These are phyloP conservation scores for Ceratonia siliqua DNA, from an alignment of 306 rosid genomes.

Conservation along the genomic window DNA sequence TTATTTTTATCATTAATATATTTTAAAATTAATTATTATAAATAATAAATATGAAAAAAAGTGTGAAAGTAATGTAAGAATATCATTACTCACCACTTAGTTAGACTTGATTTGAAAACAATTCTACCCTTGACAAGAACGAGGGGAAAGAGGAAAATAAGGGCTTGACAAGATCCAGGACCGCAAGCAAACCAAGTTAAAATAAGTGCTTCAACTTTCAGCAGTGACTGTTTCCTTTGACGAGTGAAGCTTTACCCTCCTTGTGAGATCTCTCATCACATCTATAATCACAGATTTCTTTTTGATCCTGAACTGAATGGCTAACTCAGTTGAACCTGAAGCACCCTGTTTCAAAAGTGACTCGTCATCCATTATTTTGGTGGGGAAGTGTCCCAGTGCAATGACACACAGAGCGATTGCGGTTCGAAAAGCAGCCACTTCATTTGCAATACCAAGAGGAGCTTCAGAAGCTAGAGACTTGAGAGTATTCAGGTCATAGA, in stretches of 20 bases:
- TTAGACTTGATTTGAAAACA: background rate
- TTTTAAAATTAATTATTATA: no score
- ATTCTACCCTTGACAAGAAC: no score
- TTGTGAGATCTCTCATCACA: slow-evolving; percentile 75
- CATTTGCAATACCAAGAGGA: slow-evolving; percentile 81
- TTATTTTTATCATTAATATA: no score
- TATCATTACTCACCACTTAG: no score
- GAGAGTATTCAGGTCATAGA: slow-evolving; percentile 59
- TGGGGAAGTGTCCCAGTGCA: slow-evolving; percentile 89
- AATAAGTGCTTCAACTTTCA: slow-evolving; percentile 27
- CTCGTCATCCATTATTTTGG: slow-evolving; percentile 89
- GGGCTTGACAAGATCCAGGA: no score
- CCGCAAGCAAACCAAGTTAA: no score
- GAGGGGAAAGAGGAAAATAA: no score
- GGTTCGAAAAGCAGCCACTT: slow-evolving; percentile 71
- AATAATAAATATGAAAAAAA: no score
- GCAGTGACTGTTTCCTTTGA: slow-evolving; percentile 52
- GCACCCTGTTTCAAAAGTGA: slow-evolving; percentile 57
- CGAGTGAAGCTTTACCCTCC: slow-evolving; percentile 72
- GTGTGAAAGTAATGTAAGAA: no score
- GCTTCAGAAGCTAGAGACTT: slow-evolving; percentile 74
- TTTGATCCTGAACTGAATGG: slow-evolving; percentile 80
- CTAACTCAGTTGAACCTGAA: slow-evolving; percentile 65
- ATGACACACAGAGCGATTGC: slow-evolving; percentile 74
- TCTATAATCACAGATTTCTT: slow-evolving; percentile 73